Evolutionary conservation across 177 flowering plant genomes (phyloP).

Genomic region (Vitis hybrid): DNA sequence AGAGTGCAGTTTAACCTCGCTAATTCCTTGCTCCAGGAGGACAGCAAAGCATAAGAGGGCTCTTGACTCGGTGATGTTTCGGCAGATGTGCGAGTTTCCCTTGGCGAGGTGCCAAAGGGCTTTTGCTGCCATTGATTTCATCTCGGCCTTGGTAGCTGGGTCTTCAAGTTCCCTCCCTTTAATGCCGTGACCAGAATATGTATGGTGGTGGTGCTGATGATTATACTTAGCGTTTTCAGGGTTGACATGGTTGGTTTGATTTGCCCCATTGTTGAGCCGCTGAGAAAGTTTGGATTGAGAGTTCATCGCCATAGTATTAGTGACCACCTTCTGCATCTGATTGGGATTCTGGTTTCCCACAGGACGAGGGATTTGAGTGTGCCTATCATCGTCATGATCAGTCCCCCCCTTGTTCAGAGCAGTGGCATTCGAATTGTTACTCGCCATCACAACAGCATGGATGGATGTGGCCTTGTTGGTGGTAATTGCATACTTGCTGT

Average conservation of each 20-base stretch:
- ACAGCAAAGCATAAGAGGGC: constrained; percentile 52
- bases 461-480: constrained; percentile 30
- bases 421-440: neutral
- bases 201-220: constrained; percentile 13
- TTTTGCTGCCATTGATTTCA: constrained; percentile 60
- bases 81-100: constrained; percentile 43
- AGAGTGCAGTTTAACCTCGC: constrained; percentile 40
- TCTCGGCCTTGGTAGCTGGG: constrained; percentile 47
- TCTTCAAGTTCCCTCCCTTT: constrained; percentile 61
- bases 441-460: constrained; percentile 38
- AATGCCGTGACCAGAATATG: constrained; percentile 19
- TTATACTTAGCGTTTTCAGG: constrained; percentile 14
- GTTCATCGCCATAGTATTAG: constrained; percentile 37
- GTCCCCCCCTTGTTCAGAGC: neutral
- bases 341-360: constrained; percentile 20
- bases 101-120: constrained; percentile 48
- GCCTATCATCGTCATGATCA: constrained; percentile 28
- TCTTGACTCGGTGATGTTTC: constrained; percentile 50
- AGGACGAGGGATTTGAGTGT: constrained; percentile 29
- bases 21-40: constrained; percentile 42
- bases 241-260: constrained; percentile 8
- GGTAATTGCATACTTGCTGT: constrained; percentile 44
- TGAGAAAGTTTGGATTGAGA: constrained; percentile 17
- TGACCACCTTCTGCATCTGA: constrained; percentile 47
- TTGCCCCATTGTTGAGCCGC: constrained; percentile 1